These are phyloP conservation scores for Nitzschia sp. DNA, from an alignment of 108 stramenopile genomes.

Conservation along the genomic window DNA sequence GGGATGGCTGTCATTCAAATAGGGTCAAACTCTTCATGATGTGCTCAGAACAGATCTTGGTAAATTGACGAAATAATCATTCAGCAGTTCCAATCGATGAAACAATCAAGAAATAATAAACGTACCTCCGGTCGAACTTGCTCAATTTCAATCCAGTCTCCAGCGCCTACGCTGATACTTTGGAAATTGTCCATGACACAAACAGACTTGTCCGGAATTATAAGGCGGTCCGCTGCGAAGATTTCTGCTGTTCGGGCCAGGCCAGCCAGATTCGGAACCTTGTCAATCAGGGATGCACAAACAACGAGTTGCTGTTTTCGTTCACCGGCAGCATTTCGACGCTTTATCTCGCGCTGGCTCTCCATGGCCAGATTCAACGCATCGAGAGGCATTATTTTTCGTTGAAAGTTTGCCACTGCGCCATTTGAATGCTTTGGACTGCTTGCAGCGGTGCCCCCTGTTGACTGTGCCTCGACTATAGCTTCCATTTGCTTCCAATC, in stretches of 20 bases:
- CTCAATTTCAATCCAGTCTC: slow-evolving; percentile 89
- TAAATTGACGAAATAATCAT: slow-evolving; percentile 47
- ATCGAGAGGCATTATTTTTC: slow-evolving; percentile 90
- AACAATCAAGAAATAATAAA: slow-evolving; percentile 14
- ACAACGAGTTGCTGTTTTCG: slow-evolving; percentile 81
- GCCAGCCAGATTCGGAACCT: slow-evolving; percentile 88
- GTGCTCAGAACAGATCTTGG: slow-evolving; percentile 77
- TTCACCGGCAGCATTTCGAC: slow-evolving; percentile 74
- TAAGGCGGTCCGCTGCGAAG: slow-evolving; percentile 75
- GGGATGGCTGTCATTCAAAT: slow-evolving; percentile 12
- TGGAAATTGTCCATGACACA: slow-evolving; percentile 87
- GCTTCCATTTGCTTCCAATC: slow-evolving; percentile 77
- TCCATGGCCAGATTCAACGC: slow-evolving; percentile 71
- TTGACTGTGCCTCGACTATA: slow-evolving; percentile 30
- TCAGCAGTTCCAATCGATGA: no score
- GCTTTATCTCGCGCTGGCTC: slow-evolving; percentile 41
- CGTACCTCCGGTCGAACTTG: slow-evolving; percentile 83
- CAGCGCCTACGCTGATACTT: slow-evolving; percentile 79
- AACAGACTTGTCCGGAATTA: slow-evolving; percentile 76
- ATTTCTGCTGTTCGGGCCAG: slow-evolving; percentile 88
- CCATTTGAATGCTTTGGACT: not conserved
- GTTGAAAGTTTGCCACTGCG: slow-evolving; percentile 67
- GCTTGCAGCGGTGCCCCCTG: not conserved
- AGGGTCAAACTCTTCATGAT: slow-evolving; percentile 32
- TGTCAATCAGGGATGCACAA: slow-evolving; percentile 88